Evolutionary conservation across 768 basidiomycete genomes (phyloP).

Genomic region (Hydnomerulius pinastri): DNA sequence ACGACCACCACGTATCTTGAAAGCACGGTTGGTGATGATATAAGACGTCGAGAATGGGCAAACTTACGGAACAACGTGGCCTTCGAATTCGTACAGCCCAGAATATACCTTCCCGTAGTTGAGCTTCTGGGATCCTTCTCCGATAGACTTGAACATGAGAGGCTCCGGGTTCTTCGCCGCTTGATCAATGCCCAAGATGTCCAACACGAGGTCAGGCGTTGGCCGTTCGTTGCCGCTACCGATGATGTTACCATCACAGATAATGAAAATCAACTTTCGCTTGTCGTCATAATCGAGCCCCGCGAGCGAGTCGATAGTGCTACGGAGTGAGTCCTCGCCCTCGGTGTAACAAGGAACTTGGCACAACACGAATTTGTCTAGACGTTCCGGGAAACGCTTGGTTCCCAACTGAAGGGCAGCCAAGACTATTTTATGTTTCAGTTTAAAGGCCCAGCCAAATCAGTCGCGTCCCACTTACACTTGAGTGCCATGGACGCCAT

Average conservation of each 20-base stretch:
- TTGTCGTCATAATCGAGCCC: constrained; percentile 70
- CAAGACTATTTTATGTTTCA: constrained; percentile 46
- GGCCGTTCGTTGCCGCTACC: constrained; percentile 68
- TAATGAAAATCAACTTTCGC: constrained; percentile 64
- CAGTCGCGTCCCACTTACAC: constrained; percentile 43
- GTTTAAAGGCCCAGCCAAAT: background rate
- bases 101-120: constrained; percentile 75
- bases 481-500: constrained; percentile 58
- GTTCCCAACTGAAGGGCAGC: constrained; percentile 62
- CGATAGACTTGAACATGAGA: constrained; percentile 67
- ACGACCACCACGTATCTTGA: constrained; percentile 59
- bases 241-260: constrained; percentile 74
- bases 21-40: constrained; percentile 1
- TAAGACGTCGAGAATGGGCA: background rate
- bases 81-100: constrained; percentile 69
- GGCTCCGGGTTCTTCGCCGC: constrained; percentile 63
- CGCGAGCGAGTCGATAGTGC: constrained; percentile 69
- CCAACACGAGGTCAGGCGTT: constrained; percentile 66
- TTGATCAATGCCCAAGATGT: constrained; percentile 68
- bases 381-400: constrained; percentile 62
- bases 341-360: constrained; percentile 74
- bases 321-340: constrained; percentile 67
- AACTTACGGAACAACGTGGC: constrained; percentile 66
- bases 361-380: constrained; percentile 71
- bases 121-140: constrained; percentile 64